These are phyloP conservation scores for Suillus subluteus DNA, from an alignment of 768 basidiomycete genomes.

Conservation along the genomic window DNA sequence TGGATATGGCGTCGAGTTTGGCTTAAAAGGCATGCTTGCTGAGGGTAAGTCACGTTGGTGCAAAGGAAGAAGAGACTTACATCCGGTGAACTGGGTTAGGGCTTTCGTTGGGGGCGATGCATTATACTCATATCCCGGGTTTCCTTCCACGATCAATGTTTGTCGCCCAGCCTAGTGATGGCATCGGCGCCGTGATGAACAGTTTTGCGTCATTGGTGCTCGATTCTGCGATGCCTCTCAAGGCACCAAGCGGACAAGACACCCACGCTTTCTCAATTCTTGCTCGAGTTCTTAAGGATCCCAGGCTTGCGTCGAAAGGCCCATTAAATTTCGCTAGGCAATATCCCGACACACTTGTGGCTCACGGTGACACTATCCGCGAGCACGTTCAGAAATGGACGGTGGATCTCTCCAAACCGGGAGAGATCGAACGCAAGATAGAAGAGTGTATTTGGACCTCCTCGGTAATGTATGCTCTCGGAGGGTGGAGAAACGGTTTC, in stretches of 20 bases:
- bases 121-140: conserved; percentile 45
- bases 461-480: conserved; percentile 55
- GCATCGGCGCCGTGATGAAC: conserved; percentile 6
- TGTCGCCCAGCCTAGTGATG: neutral
- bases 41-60: conserved; percentile 50
- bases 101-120: conserved; percentile 27
- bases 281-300: conserved; percentile 55
- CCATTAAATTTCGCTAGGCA: conserved; percentile 22
- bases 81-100: conserved; percentile 16
- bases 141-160: conserved; percentile 18
- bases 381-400: conserved; percentile 45
- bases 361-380: conserved; percentile 12
- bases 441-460: conserved; percentile 66
- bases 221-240: neutral
- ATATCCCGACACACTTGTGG: conserved; percentile 18
- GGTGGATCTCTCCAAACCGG: conserved; percentile 37
- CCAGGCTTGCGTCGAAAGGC: conserved; percentile 25
- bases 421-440: conserved; percentile 53
- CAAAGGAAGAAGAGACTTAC: neutral
- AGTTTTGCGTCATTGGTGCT: conserved; percentile 18
- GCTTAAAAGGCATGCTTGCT: conserved; percentile 58
- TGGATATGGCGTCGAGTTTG: conserved; percentile 67
- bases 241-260: conserved; percentile 14
- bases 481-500: conserved; percentile 53
- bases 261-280: conserved; percentile 50